phyloP scores from a whole-genome alignment of 345 rosid species.

The Eucalyptus victrix region DNA sequence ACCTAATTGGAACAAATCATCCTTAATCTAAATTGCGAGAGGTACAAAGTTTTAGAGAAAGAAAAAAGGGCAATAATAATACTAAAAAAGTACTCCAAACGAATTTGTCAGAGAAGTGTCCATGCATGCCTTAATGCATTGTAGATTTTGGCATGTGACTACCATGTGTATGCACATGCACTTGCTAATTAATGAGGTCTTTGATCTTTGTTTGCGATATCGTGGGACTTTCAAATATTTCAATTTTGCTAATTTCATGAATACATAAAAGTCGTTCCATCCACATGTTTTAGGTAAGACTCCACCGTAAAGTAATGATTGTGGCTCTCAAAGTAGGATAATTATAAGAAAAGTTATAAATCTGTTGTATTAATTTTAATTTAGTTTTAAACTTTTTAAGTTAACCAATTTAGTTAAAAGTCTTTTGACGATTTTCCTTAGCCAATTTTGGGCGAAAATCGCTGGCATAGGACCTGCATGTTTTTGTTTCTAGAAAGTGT shows the following conservation, averaged over 20 bases:
- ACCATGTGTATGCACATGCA: background rate
- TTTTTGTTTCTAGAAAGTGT: too few species aligned
- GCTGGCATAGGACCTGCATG: too few species aligned
- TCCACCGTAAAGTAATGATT: background rate
- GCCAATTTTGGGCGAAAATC: background rate
- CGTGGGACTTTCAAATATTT: background rate
- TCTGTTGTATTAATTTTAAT: fast-evolving
- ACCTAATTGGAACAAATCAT: too few species aligned
- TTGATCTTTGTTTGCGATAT: background rate
- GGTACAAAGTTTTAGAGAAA: too few species aligned
- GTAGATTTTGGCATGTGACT: background rate
- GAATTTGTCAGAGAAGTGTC: too few species aligned
- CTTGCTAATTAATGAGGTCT: background rate
- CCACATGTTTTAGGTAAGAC: background rate
- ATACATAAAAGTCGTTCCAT: background rate
- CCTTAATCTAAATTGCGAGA: too few species aligned
- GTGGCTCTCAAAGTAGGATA: too few species aligned
- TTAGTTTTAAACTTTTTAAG: background rate
- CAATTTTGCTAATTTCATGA: background rate
- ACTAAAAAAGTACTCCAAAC: too few species aligned
- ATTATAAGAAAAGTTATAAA: too few species aligned
- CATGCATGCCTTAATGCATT: background rate
- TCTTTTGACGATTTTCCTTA: background rate
- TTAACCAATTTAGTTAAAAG: background rate
- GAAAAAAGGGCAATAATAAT: too few species aligned